phyloP scores from a whole-genome alignment of 140 eudicot species.

The Flaveria floridana region DNA sequence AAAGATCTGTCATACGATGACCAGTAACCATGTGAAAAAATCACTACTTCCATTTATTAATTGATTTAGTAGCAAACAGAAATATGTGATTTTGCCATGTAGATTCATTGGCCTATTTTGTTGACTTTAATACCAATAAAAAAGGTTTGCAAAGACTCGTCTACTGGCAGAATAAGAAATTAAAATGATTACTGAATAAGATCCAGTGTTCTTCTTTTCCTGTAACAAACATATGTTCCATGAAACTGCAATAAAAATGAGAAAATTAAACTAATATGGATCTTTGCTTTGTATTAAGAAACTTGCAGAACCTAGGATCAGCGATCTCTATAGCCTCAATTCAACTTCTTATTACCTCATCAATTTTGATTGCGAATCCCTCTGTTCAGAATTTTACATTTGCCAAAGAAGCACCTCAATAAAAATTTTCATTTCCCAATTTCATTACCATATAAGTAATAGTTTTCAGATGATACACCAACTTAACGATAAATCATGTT shows the following conservation, averaged over 20 bases:
- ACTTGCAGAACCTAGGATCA: background rate
- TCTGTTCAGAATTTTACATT: background rate
- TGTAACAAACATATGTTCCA: conserved; percentile 3
- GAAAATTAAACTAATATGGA: background rate
- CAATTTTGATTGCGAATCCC: background rate
- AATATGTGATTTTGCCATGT: background rate
- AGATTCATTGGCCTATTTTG: conserved; percentile 3
- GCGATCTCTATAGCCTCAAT: background rate
- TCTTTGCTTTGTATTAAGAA: background rate
- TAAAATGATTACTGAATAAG: background rate
- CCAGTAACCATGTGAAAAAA: background rate
- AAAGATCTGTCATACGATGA: background rate
- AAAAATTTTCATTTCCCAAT: background rate
- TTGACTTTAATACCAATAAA: background rate
- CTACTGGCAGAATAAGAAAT: background rate
- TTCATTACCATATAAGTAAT: conserved; percentile 5
- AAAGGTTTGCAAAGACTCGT: conserved; percentile 11
- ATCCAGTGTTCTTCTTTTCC: conserved; percentile 17
- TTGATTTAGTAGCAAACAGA: background rate
- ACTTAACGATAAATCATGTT: background rate
- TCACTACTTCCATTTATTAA: too few relatives aligned
- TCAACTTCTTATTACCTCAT: background rate
- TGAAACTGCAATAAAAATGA: conserved; percentile 12
- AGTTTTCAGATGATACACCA: background rate
- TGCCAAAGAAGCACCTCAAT: background rate